Conservation (phyloP, 2,329 filamentous ascomycete genomes). For the Xylariaceae sp. region DNA sequence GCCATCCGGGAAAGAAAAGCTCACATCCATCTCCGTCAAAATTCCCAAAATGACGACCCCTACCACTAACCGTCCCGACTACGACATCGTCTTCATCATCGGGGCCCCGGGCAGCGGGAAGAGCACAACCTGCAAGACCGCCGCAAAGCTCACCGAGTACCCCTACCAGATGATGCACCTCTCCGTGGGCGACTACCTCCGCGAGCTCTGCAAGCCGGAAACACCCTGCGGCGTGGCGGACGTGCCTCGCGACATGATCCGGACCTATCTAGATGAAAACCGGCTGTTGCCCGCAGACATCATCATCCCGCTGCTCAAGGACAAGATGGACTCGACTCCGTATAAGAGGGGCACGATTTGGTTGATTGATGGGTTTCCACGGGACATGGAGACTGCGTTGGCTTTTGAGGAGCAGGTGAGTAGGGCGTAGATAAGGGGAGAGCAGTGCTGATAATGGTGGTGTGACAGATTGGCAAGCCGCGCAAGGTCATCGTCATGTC, state of each 20-base stretch:
- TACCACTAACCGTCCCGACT: not conserved
- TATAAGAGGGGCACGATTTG: not conserved
- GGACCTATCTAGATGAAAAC: slow-evolving; percentile 7
- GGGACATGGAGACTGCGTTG: slow-evolving; percentile 18
- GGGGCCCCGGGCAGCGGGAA: slow-evolving; percentile 24
- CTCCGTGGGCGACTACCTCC: slow-evolving; percentile 21
- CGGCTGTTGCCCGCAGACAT: slow-evolving; percentile 15
- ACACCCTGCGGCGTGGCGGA: not conserved
- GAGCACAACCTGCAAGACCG: slow-evolving; percentile 19
- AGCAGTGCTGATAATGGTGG: not conserved
- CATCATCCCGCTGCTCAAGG: slow-evolving; percentile 15
- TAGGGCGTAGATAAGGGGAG: not conserved
- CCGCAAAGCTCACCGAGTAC: not conserved
- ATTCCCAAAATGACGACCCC: slow-evolving; percentile 5
- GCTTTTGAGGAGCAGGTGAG: slow-evolving; percentile 20
- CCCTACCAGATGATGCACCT: slow-evolving; percentile 11
- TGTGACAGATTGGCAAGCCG: slow-evolving; percentile 17
- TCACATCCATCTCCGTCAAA: not conserved
- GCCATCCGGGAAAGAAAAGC: too few relatives aligned
- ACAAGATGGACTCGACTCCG: slow-evolving; percentile 9
- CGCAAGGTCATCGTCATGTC: slow-evolving; percentile 16
- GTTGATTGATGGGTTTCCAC: slow-evolving; percentile 25
- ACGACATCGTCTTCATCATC: slow-evolving; percentile 21
- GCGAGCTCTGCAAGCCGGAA: slow-evolving; percentile 9
- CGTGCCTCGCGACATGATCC: slow-evolving; percentile 9